Evolutionary conservation across 495 filamentous ascomycete species (phyloP), one percentile per base, ranked within the genome.

Genomic region (Staphylotrichum tortipilum): DNA sequence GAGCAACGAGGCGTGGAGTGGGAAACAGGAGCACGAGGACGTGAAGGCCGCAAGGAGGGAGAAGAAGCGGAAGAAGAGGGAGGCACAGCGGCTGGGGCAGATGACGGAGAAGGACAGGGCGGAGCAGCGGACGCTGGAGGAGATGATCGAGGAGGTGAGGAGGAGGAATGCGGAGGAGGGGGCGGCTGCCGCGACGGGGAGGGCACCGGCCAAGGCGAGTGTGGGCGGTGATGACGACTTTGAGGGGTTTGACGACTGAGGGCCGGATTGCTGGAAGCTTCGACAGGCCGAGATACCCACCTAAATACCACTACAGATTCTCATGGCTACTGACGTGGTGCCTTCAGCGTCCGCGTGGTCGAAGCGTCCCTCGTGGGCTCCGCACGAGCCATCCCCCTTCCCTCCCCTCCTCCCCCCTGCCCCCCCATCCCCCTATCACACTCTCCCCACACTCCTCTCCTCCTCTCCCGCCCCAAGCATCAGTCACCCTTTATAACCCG

Each of bases 1-100:
- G 58, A 72, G 75, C 51, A 70, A 75, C 31, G 74, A 80, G 40
- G 84, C 92, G 2, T 98, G 92, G 92, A 94, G 84, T 62, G 76
- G 77, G 29, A 91, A 96, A 68, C 72, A 78, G 22, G 88, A 91
- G 35, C 68, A 73, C 21, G 82, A 83, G 51, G 83, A 84, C 2
- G 67, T 77, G 47, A 82, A 80, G 50, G 75, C 81, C 43, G 73
- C 66, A 54, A 73, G 88, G 50, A 75, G 85, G 42, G 88, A 90
- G 50, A 82, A 82, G 74, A 90, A 89, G 67, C 71, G 78, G 44
- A 75, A 77, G 42, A 83, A 79, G 63, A 76, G 83, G 40, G 86
- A 94, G 62, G 77, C 80, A 41, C 81, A 86, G 62, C 71, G 72
- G 54, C 66, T 73, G 67, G 77, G 77, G 36, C 78, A 77, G 61